Conservation (phyloP, 169 alveolate genomes). For the Babesia bovis region DNA sequence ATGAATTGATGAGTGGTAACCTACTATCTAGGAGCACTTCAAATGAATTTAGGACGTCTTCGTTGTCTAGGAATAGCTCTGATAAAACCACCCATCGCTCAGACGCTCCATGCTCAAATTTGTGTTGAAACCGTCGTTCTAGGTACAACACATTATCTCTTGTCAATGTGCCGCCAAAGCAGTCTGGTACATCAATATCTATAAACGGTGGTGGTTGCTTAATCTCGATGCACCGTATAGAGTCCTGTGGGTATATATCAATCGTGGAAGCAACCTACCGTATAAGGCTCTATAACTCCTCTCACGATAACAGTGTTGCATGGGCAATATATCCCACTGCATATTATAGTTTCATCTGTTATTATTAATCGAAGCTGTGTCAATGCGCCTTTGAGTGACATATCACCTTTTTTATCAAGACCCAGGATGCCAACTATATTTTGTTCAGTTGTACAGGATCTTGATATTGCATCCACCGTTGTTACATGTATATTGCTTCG, state of each 20-base stretch:
- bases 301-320: slow-evolving; percentile 68
- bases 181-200: slow-evolving; percentile 38
- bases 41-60: slow-evolving; percentile 8
- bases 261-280: slow-evolving; percentile 20
- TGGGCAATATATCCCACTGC: slow-evolving; percentile 70
- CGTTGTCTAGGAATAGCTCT: slow-evolving; percentile 41
- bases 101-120: slow-evolving; percentile 6
- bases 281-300: slow-evolving; percentile 42
- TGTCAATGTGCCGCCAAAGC: slow-evolving; percentile 41
- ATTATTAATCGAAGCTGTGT: slow-evolving; percentile 57
- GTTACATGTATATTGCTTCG: slow-evolving; percentile 27
- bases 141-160: not conserved
- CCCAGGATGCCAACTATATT: slow-evolving; percentile 69
- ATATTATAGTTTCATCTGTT: slow-evolving; percentile 45
- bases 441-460: slow-evolving; percentile 54
- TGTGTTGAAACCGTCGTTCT: slow-evolving; percentile 1
- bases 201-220: slow-evolving; percentile 69
- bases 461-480: slow-evolving; percentile 71
- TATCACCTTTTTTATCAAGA: slow-evolving; percentile 68
- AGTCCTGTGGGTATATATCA: slow-evolving; percentile 13
- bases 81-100: slow-evolving; percentile 56
- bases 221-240: slow-evolving; percentile 64
- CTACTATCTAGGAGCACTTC: slow-evolving; percentile 43
- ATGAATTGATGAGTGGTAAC: not conserved
- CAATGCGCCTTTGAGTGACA: slow-evolving; percentile 71